Base-by-base conservation (phyloP, 1,139 yeast genomes). In the Sugiyamaella novakii region DNA sequence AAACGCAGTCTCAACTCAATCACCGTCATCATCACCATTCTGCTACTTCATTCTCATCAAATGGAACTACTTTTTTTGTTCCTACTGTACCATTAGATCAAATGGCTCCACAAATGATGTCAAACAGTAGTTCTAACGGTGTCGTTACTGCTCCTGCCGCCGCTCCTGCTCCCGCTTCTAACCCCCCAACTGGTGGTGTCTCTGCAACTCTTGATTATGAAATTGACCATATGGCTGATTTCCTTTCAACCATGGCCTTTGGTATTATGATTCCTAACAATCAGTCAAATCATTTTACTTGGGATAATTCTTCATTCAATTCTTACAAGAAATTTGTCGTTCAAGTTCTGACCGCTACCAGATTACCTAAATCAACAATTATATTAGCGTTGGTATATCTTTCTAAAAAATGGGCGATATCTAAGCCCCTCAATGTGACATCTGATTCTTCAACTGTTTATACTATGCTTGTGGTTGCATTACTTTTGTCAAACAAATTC, bases 401-500 rank as follows among this genome's bases (percentile, higher is more conserved):
- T 52, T 73, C 76, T 51, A 74, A 70, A 64, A 75, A 73, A 55
- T 75, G 69, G 64, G 69, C 68, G 38, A 59, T 65, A 53, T 62
- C 61, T 10, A 52, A 54, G 38, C 51, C 59, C 19, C 64, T 68
- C 30, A 59, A 54, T 29, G 59, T 65, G 18, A 61, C 61, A 37
- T 60, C 49, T 37, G 63, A 63, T 43, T 55, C 59, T 33, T 53
- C 51, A 24, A 53, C 60, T 12, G 77, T 84, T 50, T 87, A 84
- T 60, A 76, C 80, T 56, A 76, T 79, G 62, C 72, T 88, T 49
- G 82, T 85, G 41, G 77, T 85, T 25, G 78, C 95, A 1, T 75
- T 92, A 42, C 79, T 92, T 34, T 74, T 92, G 55, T 95, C 97
- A 39, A 92, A 92, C 72, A 92, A 92, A 70, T 87, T 89, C 67